These are phyloP conservation scores for Pseudogymnoascus sp. DNA, from an alignment of 2,329 filamentous ascomycete genomes.

Conservation along the genomic window DNA sequence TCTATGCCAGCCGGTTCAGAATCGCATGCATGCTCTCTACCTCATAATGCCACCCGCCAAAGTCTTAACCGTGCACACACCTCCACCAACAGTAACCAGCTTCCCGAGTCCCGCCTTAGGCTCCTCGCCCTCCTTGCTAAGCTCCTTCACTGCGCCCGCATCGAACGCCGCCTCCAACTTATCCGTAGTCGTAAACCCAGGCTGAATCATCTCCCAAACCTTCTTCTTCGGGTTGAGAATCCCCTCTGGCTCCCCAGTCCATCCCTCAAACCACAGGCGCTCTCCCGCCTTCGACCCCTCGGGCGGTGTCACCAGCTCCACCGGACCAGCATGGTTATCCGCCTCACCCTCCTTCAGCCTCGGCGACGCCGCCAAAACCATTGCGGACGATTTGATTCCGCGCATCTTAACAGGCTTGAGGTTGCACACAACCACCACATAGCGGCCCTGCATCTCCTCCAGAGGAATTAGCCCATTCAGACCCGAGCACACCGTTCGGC, in stretches of 20 bases:
- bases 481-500: slow-evolving; percentile 93
- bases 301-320: slow-evolving; percentile 86
- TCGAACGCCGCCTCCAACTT: slow-evolving; percentile 80
- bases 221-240: slow-evolving; percentile 99
- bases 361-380: slow-evolving; percentile 96
- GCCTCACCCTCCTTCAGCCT: slow-evolving; percentile 71
- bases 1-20: neutral
- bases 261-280: slow-evolving; percentile 88
- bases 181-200: slow-evolving; percentile 86
- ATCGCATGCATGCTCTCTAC: slow-evolving; percentile 40
- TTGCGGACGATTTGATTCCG: slow-evolving; percentile 71
- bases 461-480: slow-evolving; percentile 88
- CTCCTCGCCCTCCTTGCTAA: slow-evolving; percentile 60
- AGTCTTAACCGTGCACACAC: slow-evolving; percentile 74
- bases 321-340: slow-evolving; percentile 78
- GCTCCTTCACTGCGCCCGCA: slow-evolving; percentile 65
- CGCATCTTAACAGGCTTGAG: slow-evolving; percentile 99
- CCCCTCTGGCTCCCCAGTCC: slow-evolving; percentile 85
- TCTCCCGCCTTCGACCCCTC: slow-evolving; percentile 74
- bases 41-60: slow-evolving; percentile 76
- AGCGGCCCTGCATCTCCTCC: slow-evolving; percentile 93
- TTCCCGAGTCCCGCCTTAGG: slow-evolving; percentile 42
- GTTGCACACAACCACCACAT: slow-evolving; percentile 93
- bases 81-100: slow-evolving; percentile 65
- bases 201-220: slow-evolving; percentile 95